These are phyloP conservation scores for Talaromyces sp. DNA, from an alignment of 2,329 filamentous ascomycete genomes.

Conservation along the genomic window DNA sequence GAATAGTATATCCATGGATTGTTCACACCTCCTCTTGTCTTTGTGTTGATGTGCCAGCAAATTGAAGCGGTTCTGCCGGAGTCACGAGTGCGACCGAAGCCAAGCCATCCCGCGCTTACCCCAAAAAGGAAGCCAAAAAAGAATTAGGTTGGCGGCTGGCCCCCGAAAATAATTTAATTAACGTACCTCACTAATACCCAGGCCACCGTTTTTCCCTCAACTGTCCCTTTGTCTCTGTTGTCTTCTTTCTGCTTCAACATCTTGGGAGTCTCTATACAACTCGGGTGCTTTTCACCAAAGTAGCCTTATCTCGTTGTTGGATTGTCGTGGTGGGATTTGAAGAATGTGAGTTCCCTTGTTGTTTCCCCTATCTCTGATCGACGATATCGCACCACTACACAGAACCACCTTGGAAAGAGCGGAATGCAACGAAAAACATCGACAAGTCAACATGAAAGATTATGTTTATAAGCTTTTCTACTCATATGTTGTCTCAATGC, in stretches of 20 bases:
- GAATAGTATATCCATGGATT: too few species aligned
- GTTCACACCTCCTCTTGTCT: too few species aligned
- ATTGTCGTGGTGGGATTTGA: neutral
- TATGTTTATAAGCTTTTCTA: neutral
- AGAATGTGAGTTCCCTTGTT: neutral
- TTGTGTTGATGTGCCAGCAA: neutral
- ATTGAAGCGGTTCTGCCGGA: neutral
- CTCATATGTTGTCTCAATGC: neutral
- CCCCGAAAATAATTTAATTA: slow-evolving; percentile 1
- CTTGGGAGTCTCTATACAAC: neutral
- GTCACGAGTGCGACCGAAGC: neutral
- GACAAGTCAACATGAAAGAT: neutral
- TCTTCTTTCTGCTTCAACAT: neutral
- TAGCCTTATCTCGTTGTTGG: neutral
- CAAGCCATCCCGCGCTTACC: neutral
- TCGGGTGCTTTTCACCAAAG: slow-evolving; percentile 1
- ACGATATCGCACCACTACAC: neutral
- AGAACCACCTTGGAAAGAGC: neutral
- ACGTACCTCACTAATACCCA: neutral
- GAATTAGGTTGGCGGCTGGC: neutral
- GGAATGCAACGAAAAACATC: neutral
- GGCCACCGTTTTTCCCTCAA: neutral
- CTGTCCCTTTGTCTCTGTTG: neutral
- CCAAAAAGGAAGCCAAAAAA: neutral
- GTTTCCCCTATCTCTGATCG: neutral